A percentile compares a stretch with the other conserved stretches of the same genome.
Evolutionary conservation across 1,139 yeast genomes (phyloP).

Genomic region (Kodamaea sp.): DNA sequence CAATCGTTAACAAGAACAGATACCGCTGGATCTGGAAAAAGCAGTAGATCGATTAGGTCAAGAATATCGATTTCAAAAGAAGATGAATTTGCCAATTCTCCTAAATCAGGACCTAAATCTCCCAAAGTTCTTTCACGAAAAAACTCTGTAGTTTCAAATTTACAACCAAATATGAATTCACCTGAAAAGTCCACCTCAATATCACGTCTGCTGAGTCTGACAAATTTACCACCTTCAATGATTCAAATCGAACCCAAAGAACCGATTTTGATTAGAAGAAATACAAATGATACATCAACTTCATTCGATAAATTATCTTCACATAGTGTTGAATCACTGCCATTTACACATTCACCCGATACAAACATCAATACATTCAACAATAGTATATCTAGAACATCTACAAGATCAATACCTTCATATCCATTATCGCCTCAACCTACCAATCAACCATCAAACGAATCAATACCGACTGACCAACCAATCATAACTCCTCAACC

Average conservation of each 20-base stretch:
- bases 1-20: constrained; percentile 52
- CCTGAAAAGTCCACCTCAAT: constrained; percentile 5
- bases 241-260: constrained; percentile 62
- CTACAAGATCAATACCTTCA: constrained; percentile 32
- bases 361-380: constrained; percentile 10
- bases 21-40: constrained; percentile 50
- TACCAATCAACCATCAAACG: constrained; percentile 10
- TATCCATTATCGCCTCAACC: constrained; percentile 27
- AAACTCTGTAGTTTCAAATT: constrained; percentile 24
- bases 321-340: constrained; percentile 6
- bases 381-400: constrained; percentile 24
- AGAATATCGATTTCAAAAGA: constrained; percentile 36
- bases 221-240: constrained; percentile 64
- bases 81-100: constrained; percentile 16
- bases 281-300: constrained; percentile 29
- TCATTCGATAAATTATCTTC: constrained; percentile 7
- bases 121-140: constrained; percentile 39
- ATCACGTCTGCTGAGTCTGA: constrained; percentile 10
- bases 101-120: constrained; percentile 24
- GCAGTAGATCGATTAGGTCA: constrained; percentile 47
- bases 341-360: constrained; percentile 5
- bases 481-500: not conserved
- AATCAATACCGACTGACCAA: not conserved
- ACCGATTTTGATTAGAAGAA: constrained; percentile 53
- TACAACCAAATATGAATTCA: constrained; percentile 7